Conservation (phyloP, 371 early-diverging fungal species). For the Circinella umbellata region DNA sequence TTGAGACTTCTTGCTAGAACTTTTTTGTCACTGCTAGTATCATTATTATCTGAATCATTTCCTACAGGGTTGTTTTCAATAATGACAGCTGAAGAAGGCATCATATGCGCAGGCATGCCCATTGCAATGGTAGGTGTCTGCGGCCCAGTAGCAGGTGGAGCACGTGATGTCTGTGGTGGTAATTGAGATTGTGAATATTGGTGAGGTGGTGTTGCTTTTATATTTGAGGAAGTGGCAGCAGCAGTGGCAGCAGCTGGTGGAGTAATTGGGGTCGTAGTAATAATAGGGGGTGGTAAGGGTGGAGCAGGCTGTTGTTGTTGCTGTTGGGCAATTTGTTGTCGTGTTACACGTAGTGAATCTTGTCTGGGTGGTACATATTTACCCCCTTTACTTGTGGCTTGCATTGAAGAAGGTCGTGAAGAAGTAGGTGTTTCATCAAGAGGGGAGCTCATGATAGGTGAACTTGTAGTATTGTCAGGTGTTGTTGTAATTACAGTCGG, state of each 20-base stretch:
- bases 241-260: background rate
- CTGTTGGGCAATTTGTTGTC: slow-evolving; percentile 8
- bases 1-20: background rate
- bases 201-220: background rate
- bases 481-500: slow-evolving; percentile 5
- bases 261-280: background rate
- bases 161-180: slow-evolving; percentile 1
- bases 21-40: background rate
- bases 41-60: background rate
- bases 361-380: slow-evolving; percentile 19
- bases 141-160: slow-evolving; percentile 12
- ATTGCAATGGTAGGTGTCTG: slow-evolving; percentile 27
- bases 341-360: slow-evolving; percentile 22
- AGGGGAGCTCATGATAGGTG: slow-evolving; percentile 4
- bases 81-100: slow-evolving; percentile 15
- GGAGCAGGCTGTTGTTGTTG: slow-evolving; percentile 12
- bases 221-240: background rate
- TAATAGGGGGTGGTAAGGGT: slow-evolving; percentile 26
- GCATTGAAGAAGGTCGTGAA: background rate
- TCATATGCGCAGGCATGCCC: slow-evolving; percentile 10
- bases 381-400: background rate
- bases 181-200: background rate
- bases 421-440: background rate
- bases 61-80: slow-evolving; percentile 2
- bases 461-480: slow-evolving; percentile 9